Percentiles rank a stretch among this genome's conserved stretches.
These are phyloP conservation scores for Gleditsia sinensis DNA, from an alignment of 306 rosid genomes.

Conservation along the genomic window DNA sequence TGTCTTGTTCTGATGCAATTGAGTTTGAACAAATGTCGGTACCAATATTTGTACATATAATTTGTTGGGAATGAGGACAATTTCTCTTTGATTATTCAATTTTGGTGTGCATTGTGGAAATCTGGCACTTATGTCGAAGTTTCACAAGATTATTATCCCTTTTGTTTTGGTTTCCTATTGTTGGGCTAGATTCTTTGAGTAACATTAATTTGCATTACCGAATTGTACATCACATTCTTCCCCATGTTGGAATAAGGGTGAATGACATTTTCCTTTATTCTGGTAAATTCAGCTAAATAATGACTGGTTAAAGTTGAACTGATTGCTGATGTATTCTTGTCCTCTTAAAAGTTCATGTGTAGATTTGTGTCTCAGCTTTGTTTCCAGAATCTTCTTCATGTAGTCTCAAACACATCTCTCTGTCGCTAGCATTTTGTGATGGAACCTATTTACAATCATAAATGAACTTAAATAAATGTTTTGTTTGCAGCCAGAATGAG, in stretches of 20 bases:
- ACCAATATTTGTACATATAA: background rate
- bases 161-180: conserved; percentile 1
- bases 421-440: conserved; percentile 9
- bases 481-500: background rate
- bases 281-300: background rate
- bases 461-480: conserved; percentile 8
- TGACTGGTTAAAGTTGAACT: conserved; percentile 14
- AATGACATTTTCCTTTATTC: background rate
- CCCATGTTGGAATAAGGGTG: conserved; percentile 8
- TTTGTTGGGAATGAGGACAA: background rate
- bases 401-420: background rate
- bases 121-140: background rate
- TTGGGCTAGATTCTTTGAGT: background rate
- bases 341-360: background rate
- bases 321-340: conserved; percentile 17
- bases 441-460: background rate
- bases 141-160: background rate
- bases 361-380: background rate
- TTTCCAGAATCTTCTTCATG: background rate
- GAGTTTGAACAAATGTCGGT: background rate
- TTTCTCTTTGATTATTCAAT: background rate
- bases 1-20: background rate
- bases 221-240: background rate
- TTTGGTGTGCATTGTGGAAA: background rate
- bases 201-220: conserved; percentile 18